Conservation (phyloP, 1,139 yeast genomes). For the Lodderomyces oxycetoniae region DNA sequence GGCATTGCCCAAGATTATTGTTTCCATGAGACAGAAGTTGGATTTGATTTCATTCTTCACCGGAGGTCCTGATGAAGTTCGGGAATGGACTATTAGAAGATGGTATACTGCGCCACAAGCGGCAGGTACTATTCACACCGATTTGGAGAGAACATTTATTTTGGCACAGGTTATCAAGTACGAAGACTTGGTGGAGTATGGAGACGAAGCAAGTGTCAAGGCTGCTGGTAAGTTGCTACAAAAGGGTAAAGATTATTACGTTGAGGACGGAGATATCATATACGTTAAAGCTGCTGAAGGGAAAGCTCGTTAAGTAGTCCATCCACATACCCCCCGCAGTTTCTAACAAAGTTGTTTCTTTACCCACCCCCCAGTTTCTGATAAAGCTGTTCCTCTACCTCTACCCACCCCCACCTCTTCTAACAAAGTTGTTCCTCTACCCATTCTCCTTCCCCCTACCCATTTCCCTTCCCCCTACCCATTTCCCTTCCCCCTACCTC, state of each 20-base stretch:
- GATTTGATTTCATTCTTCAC: conserved; percentile 82
- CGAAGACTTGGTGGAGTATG: conserved; percentile 64
- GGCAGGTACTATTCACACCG: conserved; percentile 80
- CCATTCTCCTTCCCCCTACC: too few relatives aligned
- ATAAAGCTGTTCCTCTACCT: too few relatives aligned
- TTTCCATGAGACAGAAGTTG: conserved; percentile 77
- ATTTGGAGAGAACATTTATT: conserved; percentile 48
- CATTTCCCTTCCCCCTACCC: too few relatives aligned
- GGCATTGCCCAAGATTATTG: conserved; percentile 83
- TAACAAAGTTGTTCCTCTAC: too few relatives aligned
- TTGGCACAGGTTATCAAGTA: conserved; percentile 47
- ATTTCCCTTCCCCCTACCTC: too few relatives aligned
- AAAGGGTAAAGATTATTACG: conserved; percentile 97
- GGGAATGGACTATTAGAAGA: conserved; percentile 86
- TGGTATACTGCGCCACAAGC: conserved; percentile 87
- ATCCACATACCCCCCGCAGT: too few relatives aligned
- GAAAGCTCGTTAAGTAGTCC: conserved; percentile 51
- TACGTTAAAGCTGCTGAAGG: conserved; percentile 97
- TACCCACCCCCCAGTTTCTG: too few relatives aligned
- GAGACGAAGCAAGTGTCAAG: conserved; percentile 81
- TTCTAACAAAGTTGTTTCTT: conserved; percentile 1
- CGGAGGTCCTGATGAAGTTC: conserved; percentile 79
- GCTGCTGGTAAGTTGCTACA: conserved; percentile 89
- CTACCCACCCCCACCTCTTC: too few relatives aligned
- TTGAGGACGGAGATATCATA: conserved; percentile 75